Percentiles rank a stretch among this genome's conserved stretches.
Conservation (phyloP, 345 rosid genomes). For the Eucalyptus shirleyi region DNA sequence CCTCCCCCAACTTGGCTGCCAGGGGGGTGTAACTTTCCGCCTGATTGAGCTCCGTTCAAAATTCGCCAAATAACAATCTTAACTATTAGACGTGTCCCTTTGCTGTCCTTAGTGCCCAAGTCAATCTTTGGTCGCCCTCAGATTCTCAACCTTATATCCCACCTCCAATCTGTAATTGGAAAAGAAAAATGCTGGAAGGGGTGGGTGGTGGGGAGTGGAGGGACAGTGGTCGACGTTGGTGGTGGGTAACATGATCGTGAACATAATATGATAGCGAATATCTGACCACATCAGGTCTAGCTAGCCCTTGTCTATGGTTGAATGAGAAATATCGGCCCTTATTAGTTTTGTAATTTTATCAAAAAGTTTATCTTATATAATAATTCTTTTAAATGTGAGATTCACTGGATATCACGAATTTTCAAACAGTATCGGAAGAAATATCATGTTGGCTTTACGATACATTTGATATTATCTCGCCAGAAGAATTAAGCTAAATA, state of each 20-base stretch:
- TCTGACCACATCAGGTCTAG: background rate
- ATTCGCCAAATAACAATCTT: background rate
- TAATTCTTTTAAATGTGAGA: background rate
- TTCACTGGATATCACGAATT: background rate
- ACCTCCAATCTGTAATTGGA: background rate
- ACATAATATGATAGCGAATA: background rate
- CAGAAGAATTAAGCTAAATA: background rate
- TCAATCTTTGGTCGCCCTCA: background rate
- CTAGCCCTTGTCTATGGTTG: background rate
- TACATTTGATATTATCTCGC: too few species aligned
- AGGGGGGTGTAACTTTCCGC: background rate
- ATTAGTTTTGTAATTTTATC: background rate
- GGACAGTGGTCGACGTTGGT: background rate
- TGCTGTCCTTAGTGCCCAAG: background rate
- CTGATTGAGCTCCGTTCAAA: background rate
- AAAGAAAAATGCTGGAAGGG: background rate
- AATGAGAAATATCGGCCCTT: background rate
- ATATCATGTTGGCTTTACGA: background rate
- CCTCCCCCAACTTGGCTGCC: background rate
- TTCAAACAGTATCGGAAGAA: background rate
- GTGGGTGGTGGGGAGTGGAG: background rate
- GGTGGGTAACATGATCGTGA: too few species aligned
- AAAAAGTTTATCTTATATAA: accelerated
- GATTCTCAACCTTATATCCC: background rate
- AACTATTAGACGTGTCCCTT: background rate